A percentile compares a stretch with the other conserved stretches of the same genome.
Evolutionary conservation across 2,329 filamentous ascomycete genomes (phyloP).

Genomic region (Taxawa tesnikishii): DNA sequence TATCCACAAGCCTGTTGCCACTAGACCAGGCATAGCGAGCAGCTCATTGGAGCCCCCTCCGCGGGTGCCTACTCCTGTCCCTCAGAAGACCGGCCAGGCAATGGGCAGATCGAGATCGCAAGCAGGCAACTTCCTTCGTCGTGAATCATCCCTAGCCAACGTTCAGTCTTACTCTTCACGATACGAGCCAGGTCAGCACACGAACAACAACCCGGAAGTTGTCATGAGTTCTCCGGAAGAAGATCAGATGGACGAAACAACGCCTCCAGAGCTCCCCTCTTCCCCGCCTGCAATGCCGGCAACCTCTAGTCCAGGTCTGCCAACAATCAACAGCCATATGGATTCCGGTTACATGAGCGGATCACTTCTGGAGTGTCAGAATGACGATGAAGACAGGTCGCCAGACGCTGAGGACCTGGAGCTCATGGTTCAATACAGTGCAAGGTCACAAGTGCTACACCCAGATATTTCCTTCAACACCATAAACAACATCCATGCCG

Average conservation of each 20-base stretch:
- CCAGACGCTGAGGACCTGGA: conserved; percentile 24
- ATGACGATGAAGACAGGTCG: conserved; percentile 34
- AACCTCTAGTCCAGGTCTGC: conserved; percentile 64
- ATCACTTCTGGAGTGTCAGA: conserved; percentile 56
- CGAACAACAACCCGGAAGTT: conserved; percentile 23
- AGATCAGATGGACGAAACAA: conserved; percentile 39
- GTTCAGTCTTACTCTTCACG: conserved; percentile 8
- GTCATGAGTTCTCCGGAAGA: conserved; percentile 33
- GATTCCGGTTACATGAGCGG: conserved; percentile 83
- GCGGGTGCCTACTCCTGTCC: conserved; percentile 65
- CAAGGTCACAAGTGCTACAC: conserved; percentile 7
- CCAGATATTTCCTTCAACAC: conserved; percentile 17
- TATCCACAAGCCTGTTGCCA: conserved; percentile 61
- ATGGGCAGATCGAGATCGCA: conserved; percentile 1
- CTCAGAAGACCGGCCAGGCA: conserved; percentile 27
- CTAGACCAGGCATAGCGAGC: conserved; percentile 33
- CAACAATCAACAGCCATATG: conserved; percentile 27
- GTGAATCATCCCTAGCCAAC: conserved; percentile 9
- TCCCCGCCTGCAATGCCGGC: conserved; percentile 74
- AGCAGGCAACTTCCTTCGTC: conserved; percentile 7
- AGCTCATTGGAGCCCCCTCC: conserved; percentile 59
- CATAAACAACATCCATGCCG: too few relatives aligned
- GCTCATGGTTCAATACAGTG: conserved; percentile 20
- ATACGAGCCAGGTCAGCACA: conserved; percentile 11
- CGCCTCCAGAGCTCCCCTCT: conserved; percentile 73